Base-by-base conservation (phyloP, 495 filamentous ascomycete genomes). In the Penicillium salamii region DNA sequence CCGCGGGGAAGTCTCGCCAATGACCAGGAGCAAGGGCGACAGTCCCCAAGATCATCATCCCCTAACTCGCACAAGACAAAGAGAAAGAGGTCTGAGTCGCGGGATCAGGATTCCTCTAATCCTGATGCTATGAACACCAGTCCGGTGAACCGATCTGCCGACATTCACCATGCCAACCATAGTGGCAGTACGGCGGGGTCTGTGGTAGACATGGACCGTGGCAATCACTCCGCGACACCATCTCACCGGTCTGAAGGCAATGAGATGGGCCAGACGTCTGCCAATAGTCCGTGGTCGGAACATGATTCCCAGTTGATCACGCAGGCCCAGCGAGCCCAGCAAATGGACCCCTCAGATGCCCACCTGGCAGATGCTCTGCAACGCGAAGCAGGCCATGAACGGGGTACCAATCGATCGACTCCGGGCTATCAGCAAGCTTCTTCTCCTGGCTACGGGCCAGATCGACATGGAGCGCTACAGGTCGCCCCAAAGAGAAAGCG, bases 401-500 rank as follows among this genome's bases (percentile, higher is more conserved):
- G 41, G 48, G 62, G 61, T 9, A 47, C 55, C 15, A 65, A 52
- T 40, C 69, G 66, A 18, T 49, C 68, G 17, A 58, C 60, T 7
- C 71, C 74, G 35, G 46, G 59, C 4, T 35, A 52, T 14, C 72
- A 74, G 20, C 48, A 61, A 13, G 52, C 68, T 11, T 58, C 71
- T 1, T 63, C 74, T 13, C 50, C 68, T 11, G 53, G 61, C 23
- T 75, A 75, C 57, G 42, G 65, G 14, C 65, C 68, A 18, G 74
- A 73, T 15, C 65, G 74, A 13, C 51, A 68, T 42, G 60, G 67
- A 14, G 51, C 65, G 3, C 58, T 81, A 15, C 83, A 90, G 67
- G 79, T 85, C 9, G 86, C 88, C 51, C 84, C 84, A 7, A 90
- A 90, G 63, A 76, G 90, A 55, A 95, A 95, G 63, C 82, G 90